Conservation (phyloP, 176 grass and related monocot genomes). For the Oryza rufipogon region DNA sequence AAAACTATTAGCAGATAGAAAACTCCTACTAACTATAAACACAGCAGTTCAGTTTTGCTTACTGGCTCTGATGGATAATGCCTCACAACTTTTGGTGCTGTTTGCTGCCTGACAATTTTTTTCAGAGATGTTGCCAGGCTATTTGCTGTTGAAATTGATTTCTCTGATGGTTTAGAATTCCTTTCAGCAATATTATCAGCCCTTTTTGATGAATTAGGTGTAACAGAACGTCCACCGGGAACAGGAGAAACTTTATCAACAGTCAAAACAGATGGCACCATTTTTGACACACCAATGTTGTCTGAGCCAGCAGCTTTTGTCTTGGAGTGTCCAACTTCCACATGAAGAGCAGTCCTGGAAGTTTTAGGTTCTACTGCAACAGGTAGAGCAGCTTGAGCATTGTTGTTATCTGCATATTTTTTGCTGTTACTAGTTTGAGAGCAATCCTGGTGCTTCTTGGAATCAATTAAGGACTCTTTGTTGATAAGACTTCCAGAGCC, state of each 20-base stretch:
- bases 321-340: constrained; percentile 47
- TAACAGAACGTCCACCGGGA: constrained; percentile 26
- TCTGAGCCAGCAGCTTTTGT: constrained; percentile 16
- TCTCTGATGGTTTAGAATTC: constrained; percentile 46
- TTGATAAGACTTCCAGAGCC: background rate
- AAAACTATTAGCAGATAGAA: constrained; percentile 38
- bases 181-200: constrained; percentile 40
- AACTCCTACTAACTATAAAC: constrained; percentile 23
- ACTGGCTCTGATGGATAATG: constrained; percentile 92
- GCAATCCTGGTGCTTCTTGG: constrained; percentile 33
- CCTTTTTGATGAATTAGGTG: constrained; percentile 45
- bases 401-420: constrained; percentile 28
- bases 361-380: constrained; percentile 30
- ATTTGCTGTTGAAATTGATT: constrained; percentile 48
- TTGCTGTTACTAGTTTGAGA: constrained; percentile 20
- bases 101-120: constrained; percentile 69
- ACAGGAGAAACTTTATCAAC: constrained; percentile 46
- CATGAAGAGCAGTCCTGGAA: constrained; percentile 29
- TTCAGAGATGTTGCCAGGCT: constrained; percentile 57
- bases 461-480: constrained; percentile 36
- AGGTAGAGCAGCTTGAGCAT: constrained; percentile 24
- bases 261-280: constrained; percentile 37
- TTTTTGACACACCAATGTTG: constrained; percentile 40
- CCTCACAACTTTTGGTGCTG: constrained; percentile 65
- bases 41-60: constrained; percentile 41